These are phyloP conservation scores for Colletotrichum kahawae DNA, from an alignment of 2,329 filamentous ascomycete species.

Conservation along the genomic window DNA sequence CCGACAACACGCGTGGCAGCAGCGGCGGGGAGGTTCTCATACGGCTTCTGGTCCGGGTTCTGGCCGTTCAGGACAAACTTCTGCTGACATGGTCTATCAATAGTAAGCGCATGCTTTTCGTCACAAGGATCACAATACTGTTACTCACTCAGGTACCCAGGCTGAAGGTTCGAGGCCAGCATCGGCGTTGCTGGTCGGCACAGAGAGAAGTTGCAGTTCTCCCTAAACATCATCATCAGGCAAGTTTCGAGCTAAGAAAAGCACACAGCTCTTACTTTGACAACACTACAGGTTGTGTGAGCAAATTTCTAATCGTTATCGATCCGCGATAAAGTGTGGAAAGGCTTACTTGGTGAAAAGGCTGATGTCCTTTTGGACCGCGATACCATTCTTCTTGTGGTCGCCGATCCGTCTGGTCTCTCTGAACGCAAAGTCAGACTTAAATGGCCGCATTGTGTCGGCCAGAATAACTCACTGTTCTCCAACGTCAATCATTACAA, in stretches of 20 bases:
- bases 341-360: background rate
- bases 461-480: background rate
- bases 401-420: background rate
- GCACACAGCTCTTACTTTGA: background rate
- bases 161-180: background rate
- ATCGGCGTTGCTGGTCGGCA: background rate
- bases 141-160: background rate
- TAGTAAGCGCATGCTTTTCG: background rate
- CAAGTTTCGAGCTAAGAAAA: background rate
- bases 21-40: background rate
- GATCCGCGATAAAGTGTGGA: rapidly evolving
- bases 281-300: background rate
- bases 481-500: background rate
- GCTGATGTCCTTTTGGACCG: background rate
- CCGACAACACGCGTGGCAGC: background rate
- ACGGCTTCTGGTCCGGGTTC: background rate
- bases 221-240: background rate
- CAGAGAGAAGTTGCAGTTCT: background rate
- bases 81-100: background rate
- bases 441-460: background rate
- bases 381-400: background rate
- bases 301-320: background rate
- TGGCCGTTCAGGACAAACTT: background rate
- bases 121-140: background rate
- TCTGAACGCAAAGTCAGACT: background rate